Evolutionary conservation across 2,329 filamentous ascomycete genomes (phyloP), one percentile per base, ranked within the genome.

Genomic region (Fusarium sp.): DNA sequence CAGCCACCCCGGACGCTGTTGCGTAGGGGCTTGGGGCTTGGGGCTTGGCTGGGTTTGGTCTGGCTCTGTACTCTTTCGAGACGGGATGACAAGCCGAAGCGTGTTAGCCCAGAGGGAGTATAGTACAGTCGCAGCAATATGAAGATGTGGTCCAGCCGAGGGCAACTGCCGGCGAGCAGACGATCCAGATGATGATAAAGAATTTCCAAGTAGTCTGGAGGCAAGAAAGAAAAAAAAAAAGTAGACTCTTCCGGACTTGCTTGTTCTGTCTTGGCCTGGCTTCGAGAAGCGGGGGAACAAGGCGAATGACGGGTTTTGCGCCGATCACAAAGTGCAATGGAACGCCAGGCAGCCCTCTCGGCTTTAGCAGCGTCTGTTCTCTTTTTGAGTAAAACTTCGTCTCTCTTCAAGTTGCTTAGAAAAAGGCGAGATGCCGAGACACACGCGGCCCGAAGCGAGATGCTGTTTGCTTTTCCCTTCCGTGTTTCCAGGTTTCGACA

Each of bases 271-370:
- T 53, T 70, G 66, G 66, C 54, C 57, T 39, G 62, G 67, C 68
- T 70, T 70, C 67, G 67, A 70, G 68, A 70, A 70, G 68, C 67
- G 68, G 66, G 66, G 67, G 67, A 65, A 51, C 40, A 50, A 28
- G 48, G 46, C 54, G 31, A 56, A 56, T 56, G 53, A 58, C 51
- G 63, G 67, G 34, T 61, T 62, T 67, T 30, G 31, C 68, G 67
- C 67, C 67, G 67, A 70, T 70, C 67, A 50, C 60, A 55, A 11
- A 43, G 41, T 43, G 43, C 40, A 56, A 65, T 68, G 66, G 65
- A 68, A 68, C 66, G 47, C 66, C 59, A 70, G 62, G 62, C 66
- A 70, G 52, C 57, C 66, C 58, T 55, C 44, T 60, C 54, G 60
- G 50, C 50, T 65, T 68, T 61, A n/a, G n/a, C n/a, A n/a, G n/a